Evolutionary conservation across 495 filamentous ascomycete genomes (phyloP), one percentile per base, ranked within the genome.

Genomic region (Physcia stellaris): DNA sequence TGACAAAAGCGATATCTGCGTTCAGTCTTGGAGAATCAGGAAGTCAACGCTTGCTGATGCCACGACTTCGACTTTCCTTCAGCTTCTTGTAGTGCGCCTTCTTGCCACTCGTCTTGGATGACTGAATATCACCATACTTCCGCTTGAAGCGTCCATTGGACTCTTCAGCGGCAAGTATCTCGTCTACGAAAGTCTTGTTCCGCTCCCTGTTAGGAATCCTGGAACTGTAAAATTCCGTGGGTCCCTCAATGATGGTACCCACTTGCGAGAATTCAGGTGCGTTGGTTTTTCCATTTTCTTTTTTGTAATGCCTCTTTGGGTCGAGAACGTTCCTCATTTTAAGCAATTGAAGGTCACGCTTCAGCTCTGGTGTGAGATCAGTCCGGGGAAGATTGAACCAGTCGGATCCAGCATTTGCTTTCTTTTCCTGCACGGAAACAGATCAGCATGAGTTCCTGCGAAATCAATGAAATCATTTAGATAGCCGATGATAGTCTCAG

Each of bases 331-430:
- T 77, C 43, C 90, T 79, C 83, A 95, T 87, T 37, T 79, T 75
- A 39, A 96, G 57, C 3, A 94, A 60, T 53, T 93, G 83, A 4
- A 96, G 57, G 54, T 96, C 92, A 39, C 83, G 71, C 55, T 84
- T 88, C 16, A 94, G 63, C 48, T 93, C 75, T 7, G 84, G 71
- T 0, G 86, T 94, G 32, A 94, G 56, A 36, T 82, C 68, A 21
- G 87, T 95, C 26, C 68, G 64, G 6, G 90, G 88, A 19, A 98
- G 64, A 52, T 93, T 70, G 56, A 80, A 95, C 86, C 87, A 95
- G 32, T 70, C 60, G 17, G 60, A 51, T 24, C 79, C 73, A 38
- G 77, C 74, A 47, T 65, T 80, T 23, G 62, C 67, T 58, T 70
- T 73, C 44, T 70, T 71, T 53, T 56, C 61, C 70, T 61, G 37